Evolutionary conservation across 768 basidiomycete genomes (phyloP).

Genomic region (Jaapia argillacea): DNA sequence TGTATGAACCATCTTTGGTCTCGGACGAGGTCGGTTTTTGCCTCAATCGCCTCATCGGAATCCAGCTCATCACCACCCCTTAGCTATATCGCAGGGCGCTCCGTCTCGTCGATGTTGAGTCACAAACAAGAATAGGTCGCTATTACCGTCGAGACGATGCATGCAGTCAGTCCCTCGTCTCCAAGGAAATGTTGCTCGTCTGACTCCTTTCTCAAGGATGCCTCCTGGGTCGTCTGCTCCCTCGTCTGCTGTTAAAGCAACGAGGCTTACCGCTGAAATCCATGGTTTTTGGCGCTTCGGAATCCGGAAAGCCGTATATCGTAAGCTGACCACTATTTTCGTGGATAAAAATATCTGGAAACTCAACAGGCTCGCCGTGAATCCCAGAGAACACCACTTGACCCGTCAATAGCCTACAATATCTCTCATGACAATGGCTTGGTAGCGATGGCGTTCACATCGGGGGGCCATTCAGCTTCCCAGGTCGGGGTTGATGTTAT

Average conservation of each 20-base stretch:
- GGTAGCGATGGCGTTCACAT: constrained; percentile 53
- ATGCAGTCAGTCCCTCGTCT: constrained; percentile 46
- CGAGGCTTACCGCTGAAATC: constrained; percentile 37
- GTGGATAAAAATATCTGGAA: neutral
- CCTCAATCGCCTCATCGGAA: constrained; percentile 2
- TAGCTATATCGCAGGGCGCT: constrained; percentile 61
- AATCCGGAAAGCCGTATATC: constrained; percentile 68
- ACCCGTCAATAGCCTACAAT: constrained; percentile 66
- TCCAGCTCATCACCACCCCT: constrained; percentile 9
- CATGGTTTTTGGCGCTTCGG: constrained; percentile 47
- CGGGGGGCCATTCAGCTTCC: constrained; percentile 37
- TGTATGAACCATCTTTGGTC: constrained; percentile 24
- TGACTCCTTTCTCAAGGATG: constrained; percentile 39
- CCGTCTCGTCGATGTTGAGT: constrained; percentile 43
- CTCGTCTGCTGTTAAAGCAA: constrained; percentile 50
- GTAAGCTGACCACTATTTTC: constrained; percentile 27
- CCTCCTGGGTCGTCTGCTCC: constrained; percentile 67
- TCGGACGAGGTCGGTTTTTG: constrained; percentile 24
- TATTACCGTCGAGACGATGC: constrained; percentile 70
- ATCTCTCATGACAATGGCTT: constrained; percentile 72
- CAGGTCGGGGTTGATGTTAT: constrained; percentile 73
- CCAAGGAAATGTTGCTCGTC: constrained; percentile 1
- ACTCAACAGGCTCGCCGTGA: no score
- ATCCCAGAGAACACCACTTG: constrained; percentile 10
- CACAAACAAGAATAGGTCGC: constrained; percentile 44